phyloP scores from a whole-genome alignment of 192 early-diverging fungal species.

The Kickxella alabastrina region DNA sequence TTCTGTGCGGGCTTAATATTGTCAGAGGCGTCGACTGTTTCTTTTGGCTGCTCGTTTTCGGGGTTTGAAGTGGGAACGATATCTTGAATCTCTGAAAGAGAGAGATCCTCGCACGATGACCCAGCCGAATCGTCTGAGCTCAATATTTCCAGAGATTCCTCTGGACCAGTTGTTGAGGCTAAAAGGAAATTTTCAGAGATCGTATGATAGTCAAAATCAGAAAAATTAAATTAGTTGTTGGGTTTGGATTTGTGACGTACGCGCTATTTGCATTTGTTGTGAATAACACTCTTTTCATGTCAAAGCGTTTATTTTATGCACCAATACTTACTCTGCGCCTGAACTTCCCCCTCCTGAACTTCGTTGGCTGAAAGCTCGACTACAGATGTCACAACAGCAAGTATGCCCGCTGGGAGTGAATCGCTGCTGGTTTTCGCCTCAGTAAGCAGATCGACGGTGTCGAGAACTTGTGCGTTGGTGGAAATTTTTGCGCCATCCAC shows the following conservation, averaged over 20 bases:
- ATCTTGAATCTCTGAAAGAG: constrained; percentile 34
- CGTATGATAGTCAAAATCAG: not conserved
- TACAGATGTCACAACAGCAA: not conserved
- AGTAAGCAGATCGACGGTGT: not conserved
- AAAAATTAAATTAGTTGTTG: not conserved
- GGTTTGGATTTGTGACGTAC: no score
- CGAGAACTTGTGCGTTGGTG: not conserved
- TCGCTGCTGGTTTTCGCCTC: not conserved
- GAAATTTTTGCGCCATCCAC: constrained; percentile 14
- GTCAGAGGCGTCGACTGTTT: not conserved
- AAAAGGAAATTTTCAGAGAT: not conserved
- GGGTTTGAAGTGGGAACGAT: constrained; percentile 2
- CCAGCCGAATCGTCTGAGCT: constrained; percentile 25
- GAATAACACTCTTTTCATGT: not conserved
- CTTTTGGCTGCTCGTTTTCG: no score
- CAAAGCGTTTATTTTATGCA: not conserved
- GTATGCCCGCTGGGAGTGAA: not conserved
- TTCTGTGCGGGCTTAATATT: no score
- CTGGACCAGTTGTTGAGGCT: not conserved
- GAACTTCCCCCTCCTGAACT: not conserved
- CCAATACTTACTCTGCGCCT: not conserved
- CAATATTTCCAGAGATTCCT: constrained; percentile 4
- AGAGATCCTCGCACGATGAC: constrained; percentile 38
- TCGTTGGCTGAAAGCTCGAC: not conserved
- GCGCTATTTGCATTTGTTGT: no score